These are phyloP conservation scores for Nakaseomyces uthaithaninus DNA, from an alignment of 1,139 yeast species.

Conservation along the genomic window DNA sequence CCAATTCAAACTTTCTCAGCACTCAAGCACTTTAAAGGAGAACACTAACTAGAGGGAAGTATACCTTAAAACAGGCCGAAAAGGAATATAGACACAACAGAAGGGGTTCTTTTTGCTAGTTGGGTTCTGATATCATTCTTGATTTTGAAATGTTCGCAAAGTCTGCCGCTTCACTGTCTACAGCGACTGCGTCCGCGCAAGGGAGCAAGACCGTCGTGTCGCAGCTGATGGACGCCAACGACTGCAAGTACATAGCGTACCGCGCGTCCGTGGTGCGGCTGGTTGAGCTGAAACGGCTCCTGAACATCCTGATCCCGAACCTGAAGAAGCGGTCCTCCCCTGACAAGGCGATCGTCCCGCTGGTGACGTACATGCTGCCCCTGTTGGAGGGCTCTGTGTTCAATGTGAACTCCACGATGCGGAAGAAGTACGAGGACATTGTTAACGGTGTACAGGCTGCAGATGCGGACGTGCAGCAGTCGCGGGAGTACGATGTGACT, in stretches of 20 bases:
- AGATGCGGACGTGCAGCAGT: conserved; percentile 18
- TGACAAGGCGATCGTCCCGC: conserved; percentile 24
- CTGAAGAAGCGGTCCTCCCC: conserved; percentile 13
- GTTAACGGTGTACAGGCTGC: neutral
- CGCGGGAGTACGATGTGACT: conserved; percentile 19
- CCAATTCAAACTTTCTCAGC: too few species aligned
- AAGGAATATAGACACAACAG: too few species aligned
- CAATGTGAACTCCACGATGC: conserved; percentile 24
- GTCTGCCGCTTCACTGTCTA: conserved; percentile 27
- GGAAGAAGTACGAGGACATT: conserved; percentile 24
- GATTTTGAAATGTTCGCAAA: conserved; percentile 28
- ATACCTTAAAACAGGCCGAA: too few species aligned
- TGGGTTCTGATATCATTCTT: too few species aligned
- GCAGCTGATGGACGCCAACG: conserved; percentile 21
- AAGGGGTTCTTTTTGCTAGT: too few species aligned
- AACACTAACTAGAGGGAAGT: too few species aligned
- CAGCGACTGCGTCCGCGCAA: conserved; percentile 10
- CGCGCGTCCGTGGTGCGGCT: conserved; percentile 23
- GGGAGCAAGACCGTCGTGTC: conserved; percentile 13
- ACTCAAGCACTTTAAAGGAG: too few species aligned
- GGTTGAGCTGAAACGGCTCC: conserved; percentile 20
- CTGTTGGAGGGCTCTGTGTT: conserved; percentile 28
- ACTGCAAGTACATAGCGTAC: conserved; percentile 27
- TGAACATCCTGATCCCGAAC: conserved; percentile 20
- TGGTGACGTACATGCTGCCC: conserved; percentile 25